These are phyloP conservation scores for Rhazya stricta DNA, from an alignment of 257 asterid genomes.

Conservation along the genomic window DNA sequence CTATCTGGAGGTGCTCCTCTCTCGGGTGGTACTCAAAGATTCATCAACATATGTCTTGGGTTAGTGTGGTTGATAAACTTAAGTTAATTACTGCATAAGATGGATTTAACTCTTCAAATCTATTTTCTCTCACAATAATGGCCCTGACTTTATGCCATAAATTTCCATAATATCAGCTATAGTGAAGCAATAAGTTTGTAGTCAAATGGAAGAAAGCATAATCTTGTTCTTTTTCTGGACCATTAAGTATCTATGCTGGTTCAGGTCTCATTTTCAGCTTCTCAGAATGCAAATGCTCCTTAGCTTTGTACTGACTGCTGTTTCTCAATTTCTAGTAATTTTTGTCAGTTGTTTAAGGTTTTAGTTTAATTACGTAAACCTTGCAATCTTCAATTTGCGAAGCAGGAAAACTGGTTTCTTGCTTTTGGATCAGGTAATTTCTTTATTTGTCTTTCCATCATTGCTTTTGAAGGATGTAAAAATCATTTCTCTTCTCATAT, in stretches of 20 bases:
- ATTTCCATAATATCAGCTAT: not conserved
- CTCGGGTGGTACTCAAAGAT: slow-evolving; percentile 91
- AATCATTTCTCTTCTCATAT: not conserved
- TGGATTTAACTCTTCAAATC: not conserved
- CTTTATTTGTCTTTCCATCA: not conserved
- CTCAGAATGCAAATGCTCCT: not conserved
- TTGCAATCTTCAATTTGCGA: not conserved
- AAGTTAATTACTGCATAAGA: slow-evolving; percentile 6
- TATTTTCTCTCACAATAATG: not conserved
- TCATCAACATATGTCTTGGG: slow-evolving; percentile 96
- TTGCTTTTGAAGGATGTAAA: not conserved
- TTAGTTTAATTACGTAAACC: not conserved
- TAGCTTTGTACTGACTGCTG: not conserved
- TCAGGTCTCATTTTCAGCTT: not conserved
- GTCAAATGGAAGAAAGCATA: not conserved
- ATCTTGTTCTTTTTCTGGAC: not conserved
- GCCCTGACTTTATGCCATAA: not conserved
- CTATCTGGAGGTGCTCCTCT: slow-evolving; percentile 99
- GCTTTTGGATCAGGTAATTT: slow-evolving; percentile 2
- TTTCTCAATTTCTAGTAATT: not conserved
- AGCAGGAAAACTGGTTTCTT: not conserved
- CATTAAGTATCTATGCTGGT: not conserved
- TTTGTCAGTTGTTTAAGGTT: not conserved
- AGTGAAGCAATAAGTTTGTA: not conserved
- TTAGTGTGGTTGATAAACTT: slow-evolving; percentile 38